Base-by-base conservation (phyloP, 176 grass and related monocot genomes). In the Ampelocalamus luodianensis region DNA sequence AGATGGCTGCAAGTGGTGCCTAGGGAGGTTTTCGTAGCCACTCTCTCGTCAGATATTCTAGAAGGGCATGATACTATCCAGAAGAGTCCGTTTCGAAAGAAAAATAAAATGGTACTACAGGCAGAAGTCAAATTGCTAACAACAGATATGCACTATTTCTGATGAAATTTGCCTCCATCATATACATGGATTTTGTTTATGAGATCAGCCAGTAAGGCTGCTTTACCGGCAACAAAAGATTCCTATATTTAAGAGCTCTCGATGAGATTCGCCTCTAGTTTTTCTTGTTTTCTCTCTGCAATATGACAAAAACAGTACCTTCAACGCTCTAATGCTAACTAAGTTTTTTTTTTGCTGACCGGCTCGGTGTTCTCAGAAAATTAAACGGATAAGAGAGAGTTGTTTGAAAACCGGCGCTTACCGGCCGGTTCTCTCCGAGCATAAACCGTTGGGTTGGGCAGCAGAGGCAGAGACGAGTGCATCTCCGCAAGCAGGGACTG, bases 1-100 rank as follows among this genome's bases (percentile, higher is more conserved):
- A 80, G 27, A 16, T 81, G 44, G 40, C 65, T 77, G 79, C 86
- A 83, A 77, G 80, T 83, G 29, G 17, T 22, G 18, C 17, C 6
- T 55, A 8, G 53, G 6, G 53, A 7, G 53, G 72, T 17, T 44
- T 71, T 66, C 38, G 38, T 27, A 6, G 62, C 61, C 78, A 68
- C 39, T 68, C 71, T 62, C 32, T 61, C 73, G 5, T 32, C 12
- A 66, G 20, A 37, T 37, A 8, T 73, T 89, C 81, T 85, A 85
- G 39, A 79, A 85, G 15, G 32, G 1, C 48, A 58, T 74, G 59
- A 42, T 2, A 17, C 13, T 17, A 14, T 10, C 71, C 48, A 82
- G 42, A 67, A 79, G 15, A 17, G 18, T 45, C 78, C 53, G 42
- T 42, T 10, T 60, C 38, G 0, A 0, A 6, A 23, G 5, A 43